Evolutionary conservation across 768 basidiomycete species (phyloP).

Genomic region (Leccinum obscurum): DNA sequence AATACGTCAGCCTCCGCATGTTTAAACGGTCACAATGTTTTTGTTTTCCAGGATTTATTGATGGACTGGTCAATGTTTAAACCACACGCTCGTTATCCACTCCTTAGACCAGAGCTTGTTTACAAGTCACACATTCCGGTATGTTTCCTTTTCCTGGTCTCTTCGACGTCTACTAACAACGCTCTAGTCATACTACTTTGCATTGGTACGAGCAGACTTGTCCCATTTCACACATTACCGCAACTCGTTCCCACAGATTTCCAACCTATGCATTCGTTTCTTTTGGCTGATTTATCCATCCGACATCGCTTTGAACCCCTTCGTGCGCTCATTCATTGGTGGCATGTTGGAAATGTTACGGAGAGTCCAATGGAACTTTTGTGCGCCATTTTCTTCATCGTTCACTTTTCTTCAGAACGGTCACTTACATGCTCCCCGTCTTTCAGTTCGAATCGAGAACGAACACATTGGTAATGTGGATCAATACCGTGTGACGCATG

Average conservation of each 20-base stretch:
- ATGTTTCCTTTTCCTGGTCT: constrained; percentile 14
- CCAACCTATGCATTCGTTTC: constrained; percentile 77
- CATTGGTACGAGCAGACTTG: constrained; percentile 53
- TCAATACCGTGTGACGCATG: constrained; percentile 77
- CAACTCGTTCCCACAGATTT: constrained; percentile 42
- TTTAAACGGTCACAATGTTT: not conserved
- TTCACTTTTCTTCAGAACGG: not conserved
- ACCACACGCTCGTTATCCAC: constrained; percentile 49
- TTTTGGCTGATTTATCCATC: constrained; percentile 68
- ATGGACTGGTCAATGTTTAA: constrained; percentile 92
- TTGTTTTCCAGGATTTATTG: constrained; percentile 62
- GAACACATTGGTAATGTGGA: constrained; percentile 76
- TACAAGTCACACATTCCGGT: constrained; percentile 68
- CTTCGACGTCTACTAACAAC: not conserved
- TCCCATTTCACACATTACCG: not conserved
- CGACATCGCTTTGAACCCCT: constrained; percentile 51
- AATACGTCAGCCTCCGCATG: constrained; percentile 19
- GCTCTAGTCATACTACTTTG: constrained; percentile 71
- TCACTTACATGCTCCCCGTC: not conserved
- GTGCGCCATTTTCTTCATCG: constrained; percentile 41
- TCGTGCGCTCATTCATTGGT: constrained; percentile 64
- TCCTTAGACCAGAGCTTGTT: constrained; percentile 73
- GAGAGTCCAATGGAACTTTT: constrained; percentile 91
- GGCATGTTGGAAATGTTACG: constrained; percentile 75
- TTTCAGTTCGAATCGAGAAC: constrained; percentile 75